phyloP scores from a whole-genome alignment of 176 grass and related monocot genomes.

The Aechmea fasciata region DNA sequence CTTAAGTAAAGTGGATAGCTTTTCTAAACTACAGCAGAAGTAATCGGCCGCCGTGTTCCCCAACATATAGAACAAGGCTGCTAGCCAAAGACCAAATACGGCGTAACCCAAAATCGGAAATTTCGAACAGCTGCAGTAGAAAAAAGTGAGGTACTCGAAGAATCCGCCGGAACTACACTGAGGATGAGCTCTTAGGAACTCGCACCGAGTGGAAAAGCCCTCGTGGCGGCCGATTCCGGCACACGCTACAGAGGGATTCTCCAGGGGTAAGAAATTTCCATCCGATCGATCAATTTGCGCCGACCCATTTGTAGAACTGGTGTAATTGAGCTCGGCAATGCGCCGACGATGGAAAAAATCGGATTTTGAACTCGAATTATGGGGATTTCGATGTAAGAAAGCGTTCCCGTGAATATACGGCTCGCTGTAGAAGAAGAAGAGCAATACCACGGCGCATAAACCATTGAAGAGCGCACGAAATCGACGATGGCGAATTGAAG shows the following conservation, averaged over 20 bases:
- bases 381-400: background rate
- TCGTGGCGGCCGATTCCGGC: slow-evolving; percentile 43
- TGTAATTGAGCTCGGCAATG: slow-evolving; percentile 38
- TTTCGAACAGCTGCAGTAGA: slow-evolving; percentile 69
- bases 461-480: slow-evolving; percentile 29
- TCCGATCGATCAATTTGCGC: slow-evolving; percentile 7
- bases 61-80: slow-evolving; percentile 79
- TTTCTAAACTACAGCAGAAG: slow-evolving; percentile 97
- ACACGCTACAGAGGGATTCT: slow-evolving; percentile 55
- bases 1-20: slow-evolving; percentile 68
- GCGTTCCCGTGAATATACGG: slow-evolving; percentile 23
- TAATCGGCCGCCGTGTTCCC: slow-evolving; percentile 93
- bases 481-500: background rate
- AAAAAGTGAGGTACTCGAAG: slow-evolving; percentile 69
- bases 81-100: slow-evolving; percentile 54
- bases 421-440: slow-evolving; percentile 62
- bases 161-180: slow-evolving; percentile 71
- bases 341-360: slow-evolving; percentile 28
- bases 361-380: slow-evolving; percentile 16
- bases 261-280: slow-evolving; percentile 20
- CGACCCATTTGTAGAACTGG: slow-evolving; percentile 23
- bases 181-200: slow-evolving; percentile 64
- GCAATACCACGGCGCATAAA: slow-evolving; percentile 41
- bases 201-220: slow-evolving; percentile 62
- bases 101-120: slow-evolving; percentile 57